Conservation (phyloP, 306 rosid species). For the Lathyrus tuberosus region DNA sequence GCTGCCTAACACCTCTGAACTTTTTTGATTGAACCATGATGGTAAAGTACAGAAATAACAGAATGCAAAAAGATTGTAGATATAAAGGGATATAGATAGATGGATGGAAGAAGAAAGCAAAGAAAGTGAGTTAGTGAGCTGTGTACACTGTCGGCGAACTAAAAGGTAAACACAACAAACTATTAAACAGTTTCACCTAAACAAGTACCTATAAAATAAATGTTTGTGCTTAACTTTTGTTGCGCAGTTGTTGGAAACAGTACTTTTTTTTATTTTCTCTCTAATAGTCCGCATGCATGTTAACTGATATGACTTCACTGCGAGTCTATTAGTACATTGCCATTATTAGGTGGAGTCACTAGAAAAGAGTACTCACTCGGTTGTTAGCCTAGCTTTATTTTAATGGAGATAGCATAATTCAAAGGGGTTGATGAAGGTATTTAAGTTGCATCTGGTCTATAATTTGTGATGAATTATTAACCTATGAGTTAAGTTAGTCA, state of each 20-base stretch:
- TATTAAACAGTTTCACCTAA: slow-evolving; percentile 50
- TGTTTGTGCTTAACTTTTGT: slow-evolving; percentile 40
- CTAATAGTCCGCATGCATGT: background rate
- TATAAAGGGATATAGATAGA: background rate
- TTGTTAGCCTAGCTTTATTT: slow-evolving; percentile 16
- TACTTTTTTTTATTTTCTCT: background rate
- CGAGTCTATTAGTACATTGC: slow-evolving; percentile 8
- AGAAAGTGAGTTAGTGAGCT: background rate
- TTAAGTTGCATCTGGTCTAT: slow-evolving; percentile 20
- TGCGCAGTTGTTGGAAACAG: background rate
- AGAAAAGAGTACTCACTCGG: slow-evolving; percentile 4
- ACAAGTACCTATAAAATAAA: slow-evolving; percentile 20
- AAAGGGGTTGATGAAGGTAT: slow-evolving; percentile 39
- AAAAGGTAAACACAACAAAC: slow-evolving; percentile 7
- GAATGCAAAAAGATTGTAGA: slow-evolving; percentile 21
- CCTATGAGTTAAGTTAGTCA: background rate
- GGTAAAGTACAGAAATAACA: slow-evolving; percentile 40
- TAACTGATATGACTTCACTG: background rate
- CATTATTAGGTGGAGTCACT: slow-evolving; percentile 26
- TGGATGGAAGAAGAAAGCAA: no score
- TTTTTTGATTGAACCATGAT: slow-evolving; percentile 91
- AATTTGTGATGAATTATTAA: background rate
- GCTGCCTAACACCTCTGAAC: slow-evolving; percentile 99
- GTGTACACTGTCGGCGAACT: slow-evolving; percentile 50
- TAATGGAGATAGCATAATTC: slow-evolving; percentile 19